phyloP scores from a whole-genome alignment of 495 filamentous ascomycete genomes.

The Bacidia rubella region DNA sequence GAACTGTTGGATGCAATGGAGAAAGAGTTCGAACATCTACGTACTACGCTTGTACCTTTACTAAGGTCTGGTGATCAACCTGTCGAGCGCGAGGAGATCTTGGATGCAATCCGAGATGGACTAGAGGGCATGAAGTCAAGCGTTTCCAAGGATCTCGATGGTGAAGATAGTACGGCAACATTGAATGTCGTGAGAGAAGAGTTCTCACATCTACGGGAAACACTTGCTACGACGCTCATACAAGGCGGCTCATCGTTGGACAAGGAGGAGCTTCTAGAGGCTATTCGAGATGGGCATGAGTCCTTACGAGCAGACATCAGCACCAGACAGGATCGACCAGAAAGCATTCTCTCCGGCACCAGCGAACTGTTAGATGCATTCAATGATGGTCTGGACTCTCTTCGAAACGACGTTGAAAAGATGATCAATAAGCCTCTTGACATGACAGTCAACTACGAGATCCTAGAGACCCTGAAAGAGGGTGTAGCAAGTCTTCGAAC shows the following conservation, averaged over 20 bases:
- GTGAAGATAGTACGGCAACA: slow-evolving; percentile 23
- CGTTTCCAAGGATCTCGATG: slow-evolving; percentile 5
- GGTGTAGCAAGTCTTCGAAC: slow-evolving; percentile 57
- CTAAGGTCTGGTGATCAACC: slow-evolving; percentile 31
- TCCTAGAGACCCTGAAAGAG: slow-evolving; percentile 70
- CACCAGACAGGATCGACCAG: slow-evolving; percentile 37
- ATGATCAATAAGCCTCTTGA: slow-evolving; percentile 65
- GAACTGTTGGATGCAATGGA: slow-evolving; percentile 59
- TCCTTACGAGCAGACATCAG: slow-evolving; percentile 53
- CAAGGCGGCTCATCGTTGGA: slow-evolving; percentile 39
- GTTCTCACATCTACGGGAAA: slow-evolving; percentile 55
- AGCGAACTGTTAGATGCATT: slow-evolving; percentile 70
- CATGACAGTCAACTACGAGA: slow-evolving; percentile 69
- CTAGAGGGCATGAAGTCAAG: slow-evolving; percentile 23
- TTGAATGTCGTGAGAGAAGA: slow-evolving; percentile 57
- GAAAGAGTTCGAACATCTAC: slow-evolving; percentile 55
- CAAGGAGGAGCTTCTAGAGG: slow-evolving; percentile 48
- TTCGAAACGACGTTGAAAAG: slow-evolving; percentile 63
- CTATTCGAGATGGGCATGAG: slow-evolving; percentile 53
- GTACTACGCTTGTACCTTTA: slow-evolving; percentile 47
- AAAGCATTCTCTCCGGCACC: slow-evolving; percentile 46
- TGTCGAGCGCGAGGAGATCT: slow-evolving; percentile 36
- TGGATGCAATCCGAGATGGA: slow-evolving; percentile 51
- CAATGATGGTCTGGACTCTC: slow-evolving; percentile 63
- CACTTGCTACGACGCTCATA: slow-evolving; percentile 55